Evolutionary conservation across 768 basidiomycete species (phyloP).

Genomic region (Lactifluus echinatus): DNA sequence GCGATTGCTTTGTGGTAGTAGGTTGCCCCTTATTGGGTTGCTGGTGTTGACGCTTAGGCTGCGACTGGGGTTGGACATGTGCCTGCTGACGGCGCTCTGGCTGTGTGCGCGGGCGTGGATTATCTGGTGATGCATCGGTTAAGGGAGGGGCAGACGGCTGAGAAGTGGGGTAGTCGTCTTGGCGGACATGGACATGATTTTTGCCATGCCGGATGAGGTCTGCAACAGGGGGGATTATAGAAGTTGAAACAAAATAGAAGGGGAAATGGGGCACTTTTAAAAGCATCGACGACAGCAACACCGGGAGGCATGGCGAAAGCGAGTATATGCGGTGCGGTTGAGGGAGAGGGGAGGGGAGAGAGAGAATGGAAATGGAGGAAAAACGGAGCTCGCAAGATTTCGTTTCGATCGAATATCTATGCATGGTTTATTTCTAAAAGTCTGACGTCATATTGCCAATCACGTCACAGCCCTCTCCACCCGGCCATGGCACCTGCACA

Average conservation of each 20-base stretch:
- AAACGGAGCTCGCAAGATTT: not conserved
- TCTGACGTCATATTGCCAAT: slow-evolving; percentile 16
- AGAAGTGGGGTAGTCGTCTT: slow-evolving; percentile 11
- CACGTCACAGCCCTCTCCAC: slow-evolving; percentile 5
- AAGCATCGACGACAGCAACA: slow-evolving; percentile 19
- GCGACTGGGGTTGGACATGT: slow-evolving; percentile 25
- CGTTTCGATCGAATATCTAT: slow-evolving; percentile 8
- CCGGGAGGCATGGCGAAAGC: slow-evolving; percentile 10
- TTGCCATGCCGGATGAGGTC: slow-evolving; percentile 50
- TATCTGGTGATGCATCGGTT: slow-evolving; percentile 16
- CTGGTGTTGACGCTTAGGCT: slow-evolving; percentile 26
- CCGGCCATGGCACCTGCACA: no score
- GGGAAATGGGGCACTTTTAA: slow-evolving; percentile 15
- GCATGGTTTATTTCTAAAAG: not conserved
- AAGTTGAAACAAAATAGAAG: not conserved
- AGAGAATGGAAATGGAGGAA: no score
- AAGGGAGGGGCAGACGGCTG: slow-evolving; percentile 5
- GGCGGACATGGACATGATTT: slow-evolving; percentile 26
- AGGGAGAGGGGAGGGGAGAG: not conserved
- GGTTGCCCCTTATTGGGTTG: slow-evolving; percentile 11
- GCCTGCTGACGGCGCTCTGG: slow-evolving; percentile 28
- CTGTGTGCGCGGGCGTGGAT: slow-evolving; percentile 20
- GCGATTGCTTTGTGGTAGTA: slow-evolving; percentile 12
- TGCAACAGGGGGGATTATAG: slow-evolving; percentile 20
- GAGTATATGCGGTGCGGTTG: not conserved